phyloP scores from a whole-genome alignment of 2,329 filamentous ascomycete genomes.

The Trichoderma aggressivum region DNA sequence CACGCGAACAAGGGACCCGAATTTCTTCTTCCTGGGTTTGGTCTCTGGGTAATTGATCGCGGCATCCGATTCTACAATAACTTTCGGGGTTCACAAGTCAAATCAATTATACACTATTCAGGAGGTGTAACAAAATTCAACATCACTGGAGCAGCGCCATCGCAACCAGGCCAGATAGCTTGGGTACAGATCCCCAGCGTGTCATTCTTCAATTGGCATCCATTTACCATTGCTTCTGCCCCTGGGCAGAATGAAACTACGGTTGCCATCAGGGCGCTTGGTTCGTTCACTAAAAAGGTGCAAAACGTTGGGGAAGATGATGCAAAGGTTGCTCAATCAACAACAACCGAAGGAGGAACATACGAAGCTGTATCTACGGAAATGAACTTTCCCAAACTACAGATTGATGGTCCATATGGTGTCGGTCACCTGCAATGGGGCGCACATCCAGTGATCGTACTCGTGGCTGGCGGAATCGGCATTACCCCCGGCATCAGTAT shows the following conservation, averaged over 20 bases:
- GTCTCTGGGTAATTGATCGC: neutral
- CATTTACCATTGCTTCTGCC: constrained; percentile 25
- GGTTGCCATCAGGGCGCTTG: neutral
- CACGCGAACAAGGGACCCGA: neutral
- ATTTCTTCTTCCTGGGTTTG: neutral
- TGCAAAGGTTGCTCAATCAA: neutral
- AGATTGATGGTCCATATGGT: neutral
- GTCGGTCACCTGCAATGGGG: neutral
- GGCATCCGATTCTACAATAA: neutral
- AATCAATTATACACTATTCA: constrained; percentile 18
- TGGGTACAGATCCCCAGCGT: constrained; percentile 26
- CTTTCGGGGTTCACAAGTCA: constrained; percentile 14
- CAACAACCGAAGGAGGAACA: neutral
- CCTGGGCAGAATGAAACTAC: neutral
- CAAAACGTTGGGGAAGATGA: neutral
- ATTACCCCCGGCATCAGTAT: neutral
- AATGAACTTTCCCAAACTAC: neutral
- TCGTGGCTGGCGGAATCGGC: neutral
- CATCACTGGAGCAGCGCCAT: constrained; percentile 18
- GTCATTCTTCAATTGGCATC: constrained; percentile 27
- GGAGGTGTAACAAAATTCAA: constrained; percentile 26
- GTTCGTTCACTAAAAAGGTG: neutral
- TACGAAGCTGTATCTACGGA: neutral
- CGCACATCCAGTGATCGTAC: neutral
- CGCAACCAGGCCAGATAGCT: constrained; percentile 24